Conservation (phyloP, 352 stramenopile species). For the Aphanomyces stellatus region DNA sequence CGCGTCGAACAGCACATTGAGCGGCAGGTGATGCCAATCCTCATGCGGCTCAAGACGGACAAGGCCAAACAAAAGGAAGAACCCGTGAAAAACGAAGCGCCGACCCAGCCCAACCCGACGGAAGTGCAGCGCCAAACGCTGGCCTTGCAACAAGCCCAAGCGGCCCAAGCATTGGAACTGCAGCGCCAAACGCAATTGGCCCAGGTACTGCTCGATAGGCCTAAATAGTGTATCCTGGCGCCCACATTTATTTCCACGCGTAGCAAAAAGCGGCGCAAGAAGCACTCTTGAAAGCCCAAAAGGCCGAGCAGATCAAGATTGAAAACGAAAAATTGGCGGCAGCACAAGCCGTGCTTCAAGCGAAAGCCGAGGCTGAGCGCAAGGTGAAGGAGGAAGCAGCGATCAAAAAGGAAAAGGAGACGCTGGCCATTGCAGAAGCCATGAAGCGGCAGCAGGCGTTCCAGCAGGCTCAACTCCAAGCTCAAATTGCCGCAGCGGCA, state of each 20-base stretch:
- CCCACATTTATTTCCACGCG: neutral
- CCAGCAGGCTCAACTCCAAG: neutral
- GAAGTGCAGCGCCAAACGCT: neutral
- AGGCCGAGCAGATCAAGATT: constrained; percentile 3
- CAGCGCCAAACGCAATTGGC: neutral
- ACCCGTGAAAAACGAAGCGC: neutral
- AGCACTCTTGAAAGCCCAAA: neutral
- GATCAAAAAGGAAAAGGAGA: constrained; percentile 61
- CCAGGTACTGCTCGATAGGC: neutral
- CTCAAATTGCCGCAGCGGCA: neutral
- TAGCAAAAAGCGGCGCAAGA: constrained; percentile 1
- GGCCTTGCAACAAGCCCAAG: neutral
- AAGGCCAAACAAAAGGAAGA: constrained; percentile 11
- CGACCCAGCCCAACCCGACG: neutral
- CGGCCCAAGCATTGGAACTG: neutral
- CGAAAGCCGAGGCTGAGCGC: constrained; percentile 53
- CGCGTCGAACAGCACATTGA: constrained; percentile 76
- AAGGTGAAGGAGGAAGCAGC: constrained; percentile 59
- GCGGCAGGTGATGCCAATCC: constrained; percentile 72
- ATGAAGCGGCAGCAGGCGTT: constrained; percentile 41
- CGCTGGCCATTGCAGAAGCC: constrained; percentile 30
- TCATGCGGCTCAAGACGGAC: constrained; percentile 52
- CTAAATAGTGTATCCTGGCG: neutral
- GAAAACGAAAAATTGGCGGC: constrained; percentile 17
- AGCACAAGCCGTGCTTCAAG: constrained; percentile 40